Evolutionary conservation across 1,284 basidiomycete species (phyloP), one percentile per base, ranked within the genome.

Genomic region (Rhodotorula sp.): DNA sequence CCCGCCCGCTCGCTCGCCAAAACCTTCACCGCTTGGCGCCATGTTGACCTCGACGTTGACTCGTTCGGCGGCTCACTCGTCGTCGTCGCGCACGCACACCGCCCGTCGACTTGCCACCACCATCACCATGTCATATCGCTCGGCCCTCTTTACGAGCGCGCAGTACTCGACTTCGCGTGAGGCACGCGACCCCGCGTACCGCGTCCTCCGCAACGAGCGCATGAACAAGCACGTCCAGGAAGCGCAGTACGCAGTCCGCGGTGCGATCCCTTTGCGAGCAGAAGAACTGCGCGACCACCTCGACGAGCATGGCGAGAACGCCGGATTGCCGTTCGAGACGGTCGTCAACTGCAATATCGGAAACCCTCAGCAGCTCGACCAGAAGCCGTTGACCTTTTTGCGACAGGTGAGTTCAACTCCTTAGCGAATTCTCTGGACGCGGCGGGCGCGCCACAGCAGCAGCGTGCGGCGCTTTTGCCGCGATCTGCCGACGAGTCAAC

Each of bases 331-430:
- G 31, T 99, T 98, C 81, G 86, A 89, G 79, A 88, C 88, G 77
- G 86, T 99, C 81, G 93, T 98, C 80, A 92, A 89, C 34, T 93
- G 93, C 76, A 99, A 99, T 83, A 99, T 99, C 70, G 95, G 95
- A 15, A 99, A 99, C 81, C 95, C 95, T 0, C 95, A 99, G 83
- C 95, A 97, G 82, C 85, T 99, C 58, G 89, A 97, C 81, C 97
- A 99, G 81, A 87, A 89, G 31, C 93, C 95, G 2, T 87, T 99
- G 73, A 97, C 95, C 14, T 99, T 93, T 82, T 87, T 89, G 79
- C 86, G 95, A 72, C 95, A 99, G 88, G 92, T 90, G 75, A 70
- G 86, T 19, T 48, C 54, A n/a, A 23, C 12, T 34, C 34, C 2
- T 21, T 31, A 21, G 16, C 58, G 31, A 43, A 12, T 14, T 10